Conservation (phyloP, 2,329 filamentous ascomycete species). For the Trichothecium sympodiale region DNA sequence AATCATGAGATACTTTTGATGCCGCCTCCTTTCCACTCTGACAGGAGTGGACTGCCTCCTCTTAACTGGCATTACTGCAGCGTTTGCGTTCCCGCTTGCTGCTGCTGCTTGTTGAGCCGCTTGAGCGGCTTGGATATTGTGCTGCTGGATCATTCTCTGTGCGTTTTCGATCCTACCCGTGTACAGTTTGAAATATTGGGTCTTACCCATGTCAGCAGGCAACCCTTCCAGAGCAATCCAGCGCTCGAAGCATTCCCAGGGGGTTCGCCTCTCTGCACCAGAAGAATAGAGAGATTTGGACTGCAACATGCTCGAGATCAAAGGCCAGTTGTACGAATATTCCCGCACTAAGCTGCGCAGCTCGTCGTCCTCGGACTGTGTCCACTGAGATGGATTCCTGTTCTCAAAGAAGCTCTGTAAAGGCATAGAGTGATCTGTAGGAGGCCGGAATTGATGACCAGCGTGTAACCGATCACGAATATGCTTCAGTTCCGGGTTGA, state of each 20-base stretch:
- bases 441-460: constrained; percentile 85
- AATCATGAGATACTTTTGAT: constrained; percentile 76
- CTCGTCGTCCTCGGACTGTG: constrained; percentile 80
- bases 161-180: constrained; percentile 49
- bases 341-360: constrained; percentile 76
- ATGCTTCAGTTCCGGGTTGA: constrained; percentile 78
- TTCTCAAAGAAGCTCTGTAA: constrained; percentile 83
- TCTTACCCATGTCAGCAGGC: constrained; percentile 88
- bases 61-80: constrained; percentile 28
- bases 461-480: constrained; percentile 85
- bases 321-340: constrained; percentile 94
- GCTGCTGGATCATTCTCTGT: constrained; percentile 41
- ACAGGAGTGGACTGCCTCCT: constrained; percentile 69
- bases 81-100: constrained; percentile 12
- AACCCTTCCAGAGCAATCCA: constrained; percentile 90
- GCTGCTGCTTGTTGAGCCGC: constrained; percentile 35
- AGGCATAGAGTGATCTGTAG: constrained; percentile 86
- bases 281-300: constrained; percentile 70
- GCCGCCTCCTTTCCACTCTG: constrained; percentile 75
- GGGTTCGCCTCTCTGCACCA: constrained; percentile 78
- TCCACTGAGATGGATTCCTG: constrained; percentile 83
- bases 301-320: constrained; percentile 74
- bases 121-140: constrained; percentile 39
- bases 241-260: constrained; percentile 97
- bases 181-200: constrained; percentile 79